phyloP scores from a whole-genome alignment of 345 rosid genomes.

The Pugionium dolabratum region DNA sequence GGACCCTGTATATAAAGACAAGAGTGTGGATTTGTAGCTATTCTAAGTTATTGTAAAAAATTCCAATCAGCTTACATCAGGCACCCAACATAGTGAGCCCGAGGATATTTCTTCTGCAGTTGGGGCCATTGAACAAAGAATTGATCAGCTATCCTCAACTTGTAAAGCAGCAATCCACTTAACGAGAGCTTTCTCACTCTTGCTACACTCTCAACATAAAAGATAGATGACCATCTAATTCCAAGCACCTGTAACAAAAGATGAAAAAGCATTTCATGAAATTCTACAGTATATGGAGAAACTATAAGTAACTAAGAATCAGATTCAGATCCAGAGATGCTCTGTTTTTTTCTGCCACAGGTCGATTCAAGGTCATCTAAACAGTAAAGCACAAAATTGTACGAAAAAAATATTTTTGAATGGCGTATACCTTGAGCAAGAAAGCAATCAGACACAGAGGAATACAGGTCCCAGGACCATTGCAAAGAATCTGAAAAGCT shows the following conservation, averaged over 20 bases:
- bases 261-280: conserved; percentile 8
- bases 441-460: conserved; percentile 81
- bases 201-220: conserved; percentile 90
- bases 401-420: neutral
- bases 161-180: conserved; percentile 84
- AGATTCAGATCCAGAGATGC: neutral
- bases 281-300: conserved; percentile 19
- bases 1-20: conserved; percentile 1
- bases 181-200: conserved; percentile 84
- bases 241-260: conserved; percentile 59
- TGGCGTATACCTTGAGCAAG: conserved; percentile 63
- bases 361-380: conserved; percentile 9
- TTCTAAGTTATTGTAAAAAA: conserved; percentile 18
- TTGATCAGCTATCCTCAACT: conserved; percentile 72
- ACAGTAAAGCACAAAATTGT: neutral
- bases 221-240: conserved; percentile 76
- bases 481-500: conserved; percentile 69
- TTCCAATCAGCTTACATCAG: conserved; percentile 60
- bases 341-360: neutral
- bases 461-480: conserved; percentile 96
- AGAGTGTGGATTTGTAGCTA: conserved; percentile 28
- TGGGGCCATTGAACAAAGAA: conserved; percentile 94
- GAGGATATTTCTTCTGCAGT: conserved; percentile 61
- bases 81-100: conserved; percentile 76
- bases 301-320: neutral